Evolutionary conservation across 805 yeast genomes (phyloP).

Genomic region (Monosporozyma servazzii): DNA sequence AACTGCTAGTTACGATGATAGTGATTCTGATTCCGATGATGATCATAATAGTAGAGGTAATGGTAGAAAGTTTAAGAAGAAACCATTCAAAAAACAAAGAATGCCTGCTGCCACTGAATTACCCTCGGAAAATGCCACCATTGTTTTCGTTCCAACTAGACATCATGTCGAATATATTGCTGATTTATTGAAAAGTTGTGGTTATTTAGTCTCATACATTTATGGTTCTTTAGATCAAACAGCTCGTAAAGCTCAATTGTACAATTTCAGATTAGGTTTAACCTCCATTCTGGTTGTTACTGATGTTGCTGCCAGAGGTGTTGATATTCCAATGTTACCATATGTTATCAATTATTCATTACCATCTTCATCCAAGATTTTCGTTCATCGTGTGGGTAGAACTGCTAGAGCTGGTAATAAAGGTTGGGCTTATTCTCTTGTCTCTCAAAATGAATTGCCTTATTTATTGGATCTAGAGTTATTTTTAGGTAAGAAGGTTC

Average conservation of each 20-base stretch:
- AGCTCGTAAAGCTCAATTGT: slow-evolving; percentile 83
- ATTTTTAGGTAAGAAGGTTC: slow-evolving; percentile 75
- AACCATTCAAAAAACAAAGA: slow-evolving; percentile 41
- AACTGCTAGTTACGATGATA: slow-evolving; percentile 38
- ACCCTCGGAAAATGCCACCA: slow-evolving; percentile 81
- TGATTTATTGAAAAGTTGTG: slow-evolving; percentile 58
- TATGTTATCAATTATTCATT: slow-evolving; percentile 87
- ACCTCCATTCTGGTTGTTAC: slow-evolving; percentile 89
- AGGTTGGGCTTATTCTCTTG: slow-evolving; percentile 95
- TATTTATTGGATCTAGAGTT: slow-evolving; percentile 83
- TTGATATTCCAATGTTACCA: slow-evolving; percentile 93
- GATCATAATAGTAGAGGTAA: slow-evolving; percentile 21
- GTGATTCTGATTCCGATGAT: slow-evolving; percentile 43
- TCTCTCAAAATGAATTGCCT: slow-evolving; percentile 78
- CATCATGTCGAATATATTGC: slow-evolving; percentile 94
- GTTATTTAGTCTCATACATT: slow-evolving; percentile 80
- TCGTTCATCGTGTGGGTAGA: slow-evolving; percentile 96
- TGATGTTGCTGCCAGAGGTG: slow-evolving; percentile 98
- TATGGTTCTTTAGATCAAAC: slow-evolving; percentile 93
- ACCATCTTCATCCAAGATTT: slow-evolving; percentile 87
- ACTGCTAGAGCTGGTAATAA: slow-evolving; percentile 98
- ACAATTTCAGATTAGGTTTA: slow-evolving; percentile 75
- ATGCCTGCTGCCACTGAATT: slow-evolving; percentile 73
- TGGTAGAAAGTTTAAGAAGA: slow-evolving; percentile 29
- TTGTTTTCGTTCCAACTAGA: slow-evolving; percentile 90